Evolutionary conservation across 768 basidiomycete genomes (phyloP).

Genomic region (Daedaleopsis sinensis): DNA sequence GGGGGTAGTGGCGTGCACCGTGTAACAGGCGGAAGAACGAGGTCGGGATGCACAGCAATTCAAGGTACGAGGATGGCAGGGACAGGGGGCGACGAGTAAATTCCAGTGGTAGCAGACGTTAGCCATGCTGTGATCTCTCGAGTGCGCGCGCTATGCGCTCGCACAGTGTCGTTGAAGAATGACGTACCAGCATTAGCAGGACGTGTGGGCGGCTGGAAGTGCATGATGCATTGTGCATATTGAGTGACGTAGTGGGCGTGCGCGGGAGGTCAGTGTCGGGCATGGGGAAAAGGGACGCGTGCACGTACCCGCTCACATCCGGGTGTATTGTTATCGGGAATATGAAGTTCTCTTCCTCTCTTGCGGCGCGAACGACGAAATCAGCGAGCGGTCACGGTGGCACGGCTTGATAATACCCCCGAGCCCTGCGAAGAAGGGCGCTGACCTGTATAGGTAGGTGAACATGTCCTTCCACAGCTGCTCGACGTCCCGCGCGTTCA

Average conservation of each 20-base stretch:
- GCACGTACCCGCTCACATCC: slow-evolving; percentile 63
- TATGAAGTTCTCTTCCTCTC: slow-evolving; percentile 49
- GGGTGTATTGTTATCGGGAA: slow-evolving; percentile 82
- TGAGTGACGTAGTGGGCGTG: background rate
- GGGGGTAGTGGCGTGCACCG: no score
- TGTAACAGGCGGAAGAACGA: no score
- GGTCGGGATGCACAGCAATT: no score
- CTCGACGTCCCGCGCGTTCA: slow-evolving; percentile 65
- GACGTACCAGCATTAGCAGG: slow-evolving; percentile 65
- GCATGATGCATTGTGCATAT: background rate
- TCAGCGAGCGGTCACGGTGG: background rate
- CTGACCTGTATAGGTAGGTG: slow-evolving; percentile 63
- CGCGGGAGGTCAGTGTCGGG: background rate
- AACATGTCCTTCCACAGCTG: slow-evolving; percentile 80
- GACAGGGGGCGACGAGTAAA: no score
- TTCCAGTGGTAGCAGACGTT: no score
- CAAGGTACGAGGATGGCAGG: no score
- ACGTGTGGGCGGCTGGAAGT: slow-evolving; percentile 61
- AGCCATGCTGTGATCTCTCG: background rate
- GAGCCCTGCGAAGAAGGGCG: background rate
- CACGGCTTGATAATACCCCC: no score
- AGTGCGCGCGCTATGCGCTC: background rate
- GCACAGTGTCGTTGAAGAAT: background rate
- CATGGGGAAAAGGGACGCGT: background rate
- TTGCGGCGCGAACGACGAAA: background rate